A percentile compares a stretch with the other conserved stretches of the same genome.
Evolutionary conservation across 108 stramenopile genomes (phyloP).

Genomic region (Cylindrotheca closterium): DNA sequence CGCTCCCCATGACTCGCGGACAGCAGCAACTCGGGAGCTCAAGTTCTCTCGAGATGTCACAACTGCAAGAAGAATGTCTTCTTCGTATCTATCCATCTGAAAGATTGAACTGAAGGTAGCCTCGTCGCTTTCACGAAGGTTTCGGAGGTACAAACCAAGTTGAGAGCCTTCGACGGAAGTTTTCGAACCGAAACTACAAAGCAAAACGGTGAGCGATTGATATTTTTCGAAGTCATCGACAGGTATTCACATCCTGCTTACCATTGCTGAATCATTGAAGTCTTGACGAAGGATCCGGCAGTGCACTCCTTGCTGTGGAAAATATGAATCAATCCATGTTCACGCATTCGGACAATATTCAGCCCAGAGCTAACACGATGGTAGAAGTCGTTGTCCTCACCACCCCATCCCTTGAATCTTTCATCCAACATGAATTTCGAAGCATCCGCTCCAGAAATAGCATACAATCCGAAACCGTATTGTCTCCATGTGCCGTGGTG

Average conservation of each 20-base stretch:
- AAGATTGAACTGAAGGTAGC: too few relatives aligned
- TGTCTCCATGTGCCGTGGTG: constrained; percentile 22
- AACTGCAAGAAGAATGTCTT: constrained; percentile 5
- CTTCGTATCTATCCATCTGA: background rate
- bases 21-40: background rate
- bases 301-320: constrained; percentile 7
- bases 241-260: too few relatives aligned
- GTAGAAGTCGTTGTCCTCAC: constrained; percentile 9
- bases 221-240: too few relatives aligned
- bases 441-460: constrained; percentile 22
- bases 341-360: background rate
- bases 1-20: constrained; percentile 1
- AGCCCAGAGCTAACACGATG: background rate
- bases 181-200: too few relatives aligned
- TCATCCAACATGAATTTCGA: constrained; percentile 10
- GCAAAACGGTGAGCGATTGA: too few relatives aligned
- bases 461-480: constrained; percentile 31
- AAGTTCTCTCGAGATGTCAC: constrained; percentile 2
- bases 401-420: constrained; percentile 24
- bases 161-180: constrained; percentile 25
- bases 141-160: constrained; percentile 23
- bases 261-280: constrained; percentile 2
- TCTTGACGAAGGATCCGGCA: background rate
- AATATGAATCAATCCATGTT: constrained; percentile 9
- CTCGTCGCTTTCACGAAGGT: too few relatives aligned